Conservation (phyloP, 495 filamentous ascomycete species). For the Astrocystis sublimbata region DNA sequence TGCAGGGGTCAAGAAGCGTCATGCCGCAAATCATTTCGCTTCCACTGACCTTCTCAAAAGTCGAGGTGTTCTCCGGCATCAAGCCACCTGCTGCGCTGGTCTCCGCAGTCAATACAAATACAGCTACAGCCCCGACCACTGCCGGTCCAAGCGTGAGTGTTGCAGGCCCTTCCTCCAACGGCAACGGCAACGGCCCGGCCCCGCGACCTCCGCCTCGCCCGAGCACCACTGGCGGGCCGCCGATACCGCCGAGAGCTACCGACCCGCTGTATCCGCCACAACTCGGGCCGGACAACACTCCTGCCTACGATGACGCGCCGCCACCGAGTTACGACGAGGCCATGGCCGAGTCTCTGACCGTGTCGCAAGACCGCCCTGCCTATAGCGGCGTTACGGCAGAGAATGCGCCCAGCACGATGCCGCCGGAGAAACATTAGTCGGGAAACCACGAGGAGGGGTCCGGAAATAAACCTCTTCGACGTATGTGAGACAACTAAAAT, state of each 20-base stretch:
- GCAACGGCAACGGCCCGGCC: conserved; percentile 30
- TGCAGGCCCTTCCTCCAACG: conserved; percentile 1
- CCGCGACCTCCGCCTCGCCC: conserved; percentile 27
- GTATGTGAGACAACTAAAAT: neutral
- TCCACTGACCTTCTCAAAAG: conserved; percentile 68
- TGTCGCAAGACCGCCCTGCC: conserved; percentile 42
- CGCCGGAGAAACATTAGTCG: conserved; percentile 33
- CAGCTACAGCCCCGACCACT: neutral
- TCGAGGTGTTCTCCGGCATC: conserved; percentile 88
- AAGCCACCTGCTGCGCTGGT: conserved; percentile 75
- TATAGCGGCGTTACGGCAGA: conserved; percentile 52
- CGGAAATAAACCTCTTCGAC: too few relatives aligned
- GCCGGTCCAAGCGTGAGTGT: neutral
- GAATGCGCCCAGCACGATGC: conserved; percentile 47
- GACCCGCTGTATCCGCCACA: conserved; percentile 52
- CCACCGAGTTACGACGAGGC: conserved; percentile 90
- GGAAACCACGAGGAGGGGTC: too few relatives aligned
- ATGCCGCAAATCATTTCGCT: conserved; percentile 67
- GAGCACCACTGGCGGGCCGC: conserved; percentile 25
- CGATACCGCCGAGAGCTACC: conserved; percentile 22
- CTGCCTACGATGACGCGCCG: conserved; percentile 61
- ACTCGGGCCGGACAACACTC: conserved; percentile 40
- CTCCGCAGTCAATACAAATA: conserved; percentile 42
- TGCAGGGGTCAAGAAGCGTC: conserved; percentile 23
- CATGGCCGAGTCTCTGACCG: conserved; percentile 70